These are phyloP conservation scores for Collariella sp. DNA, from an alignment of 495 filamentous ascomycete genomes.

Conservation along the genomic window DNA sequence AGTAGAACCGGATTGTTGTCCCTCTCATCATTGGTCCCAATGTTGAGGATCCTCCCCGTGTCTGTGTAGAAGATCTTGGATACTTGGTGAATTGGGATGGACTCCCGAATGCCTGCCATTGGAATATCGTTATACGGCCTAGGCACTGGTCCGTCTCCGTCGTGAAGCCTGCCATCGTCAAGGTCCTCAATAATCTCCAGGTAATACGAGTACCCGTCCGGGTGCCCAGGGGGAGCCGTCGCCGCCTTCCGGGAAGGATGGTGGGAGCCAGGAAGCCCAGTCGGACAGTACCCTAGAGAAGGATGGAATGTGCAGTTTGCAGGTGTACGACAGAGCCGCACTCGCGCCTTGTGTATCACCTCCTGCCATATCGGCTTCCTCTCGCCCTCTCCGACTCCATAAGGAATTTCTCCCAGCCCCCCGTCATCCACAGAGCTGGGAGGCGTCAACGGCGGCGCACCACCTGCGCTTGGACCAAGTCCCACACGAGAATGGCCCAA, in stretches of 20 bases:
- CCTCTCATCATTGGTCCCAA: slow-evolving; percentile 63
- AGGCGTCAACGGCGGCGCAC: slow-evolving; percentile 18
- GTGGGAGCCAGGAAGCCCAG: background rate
- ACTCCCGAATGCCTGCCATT: slow-evolving; percentile 70
- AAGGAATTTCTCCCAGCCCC: slow-evolving; percentile 23
- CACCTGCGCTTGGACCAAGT: slow-evolving; percentile 16
- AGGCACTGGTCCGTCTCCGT: slow-evolving; percentile 56
- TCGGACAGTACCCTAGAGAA: slow-evolving; percentile 16
- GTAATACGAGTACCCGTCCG: slow-evolving; percentile 78
- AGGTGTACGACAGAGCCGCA: slow-evolving; percentile 60
- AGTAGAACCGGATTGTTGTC: slow-evolving; percentile 80
- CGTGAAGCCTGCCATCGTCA: slow-evolving; percentile 83
- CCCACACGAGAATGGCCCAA: slow-evolving; percentile 51
- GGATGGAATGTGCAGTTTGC: slow-evolving; percentile 24
- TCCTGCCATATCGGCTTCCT: slow-evolving; percentile 92
- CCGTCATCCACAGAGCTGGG: background rate
- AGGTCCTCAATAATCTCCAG: slow-evolving; percentile 85
- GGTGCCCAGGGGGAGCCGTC: background rate
- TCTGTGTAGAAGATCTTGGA: slow-evolving; percentile 97
- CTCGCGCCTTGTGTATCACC: slow-evolving; percentile 85
- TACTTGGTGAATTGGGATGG: slow-evolving; percentile 81
- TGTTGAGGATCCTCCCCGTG: slow-evolving; percentile 89
- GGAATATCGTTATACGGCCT: slow-evolving; percentile 66
- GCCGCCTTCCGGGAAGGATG: background rate
- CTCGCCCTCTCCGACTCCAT: slow-evolving; percentile 40